These are phyloP conservation scores for Piper longum DNA, from an alignment of 164 flowering plant species.

Conservation along the genomic window DNA sequence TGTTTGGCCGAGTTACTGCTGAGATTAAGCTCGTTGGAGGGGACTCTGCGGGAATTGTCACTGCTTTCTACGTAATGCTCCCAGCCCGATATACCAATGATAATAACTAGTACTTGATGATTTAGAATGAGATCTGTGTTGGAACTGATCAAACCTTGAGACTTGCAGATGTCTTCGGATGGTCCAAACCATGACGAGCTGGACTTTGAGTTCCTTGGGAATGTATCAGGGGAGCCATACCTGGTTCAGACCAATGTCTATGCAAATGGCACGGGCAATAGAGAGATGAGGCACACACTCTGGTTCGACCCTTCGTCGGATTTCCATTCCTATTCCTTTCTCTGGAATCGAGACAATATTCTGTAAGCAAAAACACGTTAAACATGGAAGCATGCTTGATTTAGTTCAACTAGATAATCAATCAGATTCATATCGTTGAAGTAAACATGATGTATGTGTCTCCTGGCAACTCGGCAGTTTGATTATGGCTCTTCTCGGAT, in stretches of 20 bases:
- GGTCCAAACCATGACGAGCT: constrained; percentile 27
- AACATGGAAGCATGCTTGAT: not conserved
- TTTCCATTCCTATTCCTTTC: constrained; percentile 26
- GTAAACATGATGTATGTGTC: not conserved
- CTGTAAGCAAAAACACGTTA: constrained; percentile 9
- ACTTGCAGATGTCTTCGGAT: constrained; percentile 29
- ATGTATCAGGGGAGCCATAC: constrained; percentile 30
- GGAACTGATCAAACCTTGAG: not conserved
- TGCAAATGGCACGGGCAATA: constrained; percentile 26
- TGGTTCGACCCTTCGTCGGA: constrained; percentile 36
- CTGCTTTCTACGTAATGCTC: constrained; percentile 30
- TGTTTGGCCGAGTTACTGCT: constrained; percentile 25
- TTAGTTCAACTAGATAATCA: not conserved
- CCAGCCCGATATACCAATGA: too few relatives aligned
- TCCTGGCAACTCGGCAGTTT: too few relatives aligned
- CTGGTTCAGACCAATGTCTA: constrained; percentile 35
- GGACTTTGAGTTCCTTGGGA: constrained; percentile 36
- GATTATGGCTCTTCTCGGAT: not conserved
- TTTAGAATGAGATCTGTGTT: not conserved
- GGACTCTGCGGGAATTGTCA: constrained; percentile 36
- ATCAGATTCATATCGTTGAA: not conserved
- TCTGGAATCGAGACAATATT: constrained; percentile 24
- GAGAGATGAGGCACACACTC: constrained; percentile 29
- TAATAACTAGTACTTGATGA: not conserved
- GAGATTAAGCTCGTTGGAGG: constrained; percentile 30